Conservation (phyloP, 106 monocot genomes). For the Alisma plantagoaquatica region DNA sequence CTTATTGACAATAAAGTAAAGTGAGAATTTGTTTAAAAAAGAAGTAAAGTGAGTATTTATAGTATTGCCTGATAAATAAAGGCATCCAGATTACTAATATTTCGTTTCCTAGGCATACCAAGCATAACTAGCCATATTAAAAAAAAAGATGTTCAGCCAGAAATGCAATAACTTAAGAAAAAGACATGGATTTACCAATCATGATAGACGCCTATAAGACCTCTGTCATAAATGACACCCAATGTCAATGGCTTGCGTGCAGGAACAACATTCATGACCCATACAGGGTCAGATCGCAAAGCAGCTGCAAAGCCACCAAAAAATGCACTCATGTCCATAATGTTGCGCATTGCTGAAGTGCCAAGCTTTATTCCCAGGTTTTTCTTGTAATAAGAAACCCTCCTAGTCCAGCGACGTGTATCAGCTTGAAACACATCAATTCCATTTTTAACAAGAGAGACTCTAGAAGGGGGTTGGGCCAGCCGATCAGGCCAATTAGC, state of each 20-base stretch:
- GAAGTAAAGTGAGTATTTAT: no score
- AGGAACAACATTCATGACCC: conserved; percentile 98
- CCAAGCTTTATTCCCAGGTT: conserved; percentile 67
- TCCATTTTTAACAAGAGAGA: conserved; percentile 51
- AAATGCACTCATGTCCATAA: conserved; percentile 99
- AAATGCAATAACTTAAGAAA: neutral
- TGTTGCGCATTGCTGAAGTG: conserved; percentile 44
- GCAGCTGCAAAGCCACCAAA: conserved; percentile 93
- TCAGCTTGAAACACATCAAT: conserved; percentile 68
- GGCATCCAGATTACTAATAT: no score
- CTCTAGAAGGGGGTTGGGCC: conserved; percentile 37
- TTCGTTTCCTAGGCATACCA: no score
- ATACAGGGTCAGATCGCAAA: conserved; percentile 48
- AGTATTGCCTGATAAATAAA: no score
- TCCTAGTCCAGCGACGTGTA: conserved; percentile 46
- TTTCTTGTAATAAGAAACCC: conserved; percentile 76
- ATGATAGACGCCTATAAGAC: conserved; percentile 90
- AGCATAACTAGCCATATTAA: no score
- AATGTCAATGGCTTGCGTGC: conserved; percentile 64
- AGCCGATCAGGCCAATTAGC: conserved; percentile 77
- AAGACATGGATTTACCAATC: conserved; percentile 48
- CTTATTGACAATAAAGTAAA: no score
- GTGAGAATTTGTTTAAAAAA: no score
- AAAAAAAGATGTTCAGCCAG: no score
- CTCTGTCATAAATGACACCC: conserved; percentile 76